Conservation (phyloP, 805 yeast genomes). For the Candida golubevii region DNA sequence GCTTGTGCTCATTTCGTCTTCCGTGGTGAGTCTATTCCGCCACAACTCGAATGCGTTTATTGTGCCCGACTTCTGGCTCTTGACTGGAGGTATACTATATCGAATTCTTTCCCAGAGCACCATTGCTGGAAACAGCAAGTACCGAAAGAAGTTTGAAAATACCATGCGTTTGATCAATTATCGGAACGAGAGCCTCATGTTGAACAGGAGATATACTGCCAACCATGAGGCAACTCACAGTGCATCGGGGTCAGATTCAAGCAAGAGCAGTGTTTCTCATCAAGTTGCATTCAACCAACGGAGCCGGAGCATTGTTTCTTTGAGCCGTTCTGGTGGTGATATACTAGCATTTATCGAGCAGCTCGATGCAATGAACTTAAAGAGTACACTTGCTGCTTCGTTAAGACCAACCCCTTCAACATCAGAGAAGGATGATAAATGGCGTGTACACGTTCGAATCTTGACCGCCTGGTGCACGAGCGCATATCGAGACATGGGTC, state of each 20-base stretch:
- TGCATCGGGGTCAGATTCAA: neutral
- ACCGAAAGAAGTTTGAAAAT: constrained; percentile 31
- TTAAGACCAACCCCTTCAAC: constrained; percentile 20
- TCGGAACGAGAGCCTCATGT: constrained; percentile 67
- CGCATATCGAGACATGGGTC: constrained; percentile 28
- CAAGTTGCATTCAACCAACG: neutral
- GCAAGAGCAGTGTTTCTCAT: neutral
- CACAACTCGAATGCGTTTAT: constrained; percentile 57
- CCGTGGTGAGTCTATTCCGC: constrained; percentile 41
- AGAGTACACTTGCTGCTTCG: constrained; percentile 26
- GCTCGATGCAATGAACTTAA: constrained; percentile 32
- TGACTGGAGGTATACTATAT: constrained; percentile 46
- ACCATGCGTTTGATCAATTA: constrained; percentile 59
- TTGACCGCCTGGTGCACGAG: constrained; percentile 40
- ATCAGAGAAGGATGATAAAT: constrained; percentile 14
- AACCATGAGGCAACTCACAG: constrained; percentile 1
- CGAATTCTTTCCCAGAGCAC: constrained; percentile 28
- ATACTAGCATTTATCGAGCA: constrained; percentile 29
- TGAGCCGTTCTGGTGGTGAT: constrained; percentile 26
- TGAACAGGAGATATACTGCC: constrained; percentile 34
- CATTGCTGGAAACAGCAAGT: constrained; percentile 14
- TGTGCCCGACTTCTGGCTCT: constrained; percentile 59
- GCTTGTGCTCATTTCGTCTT: constrained; percentile 24
- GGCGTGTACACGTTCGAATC: constrained; percentile 35
- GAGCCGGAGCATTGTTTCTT: neutral